These are phyloP conservation scores for Stephania yunnanensis DNA, from an alignment of 164 flowering plant genomes.

Conservation along the genomic window DNA sequence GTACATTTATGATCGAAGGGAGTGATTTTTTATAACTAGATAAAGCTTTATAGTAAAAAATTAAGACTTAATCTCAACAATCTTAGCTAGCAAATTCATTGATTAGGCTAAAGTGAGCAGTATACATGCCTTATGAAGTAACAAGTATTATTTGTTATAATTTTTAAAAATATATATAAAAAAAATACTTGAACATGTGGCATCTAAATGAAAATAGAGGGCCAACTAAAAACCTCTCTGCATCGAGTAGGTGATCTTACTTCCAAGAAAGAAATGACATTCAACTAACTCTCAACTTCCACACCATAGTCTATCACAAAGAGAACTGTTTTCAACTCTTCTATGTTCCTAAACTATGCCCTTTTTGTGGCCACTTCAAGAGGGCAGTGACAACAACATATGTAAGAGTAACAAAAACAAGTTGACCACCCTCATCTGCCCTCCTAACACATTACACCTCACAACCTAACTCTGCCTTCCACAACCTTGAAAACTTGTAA, in stretches of 20 bases:
- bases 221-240: background rate
- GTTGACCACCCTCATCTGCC: conserved; percentile 1
- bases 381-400: background rate
- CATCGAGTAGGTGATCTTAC: background rate
- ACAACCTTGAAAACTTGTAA: background rate
- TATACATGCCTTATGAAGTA: no score
- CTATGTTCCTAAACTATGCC: background rate
- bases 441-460: conserved; percentile 8
- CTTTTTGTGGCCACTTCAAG: background rate
- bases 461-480: background rate
- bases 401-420: background rate
- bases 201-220: background rate
- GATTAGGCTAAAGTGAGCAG: no score
- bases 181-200: no score
- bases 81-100: no score
- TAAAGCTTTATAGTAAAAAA: no score
- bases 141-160: no score
- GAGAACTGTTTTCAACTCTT: background rate
- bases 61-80: no score
- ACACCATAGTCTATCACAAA: background rate
- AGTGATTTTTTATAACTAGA: no score
- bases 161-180: no score
- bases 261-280: background rate
- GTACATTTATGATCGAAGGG: no score
- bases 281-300: background rate